phyloP scores from a whole-genome alignment of 352 stramenopile species.

The Elongisporangium anandrum region DNA sequence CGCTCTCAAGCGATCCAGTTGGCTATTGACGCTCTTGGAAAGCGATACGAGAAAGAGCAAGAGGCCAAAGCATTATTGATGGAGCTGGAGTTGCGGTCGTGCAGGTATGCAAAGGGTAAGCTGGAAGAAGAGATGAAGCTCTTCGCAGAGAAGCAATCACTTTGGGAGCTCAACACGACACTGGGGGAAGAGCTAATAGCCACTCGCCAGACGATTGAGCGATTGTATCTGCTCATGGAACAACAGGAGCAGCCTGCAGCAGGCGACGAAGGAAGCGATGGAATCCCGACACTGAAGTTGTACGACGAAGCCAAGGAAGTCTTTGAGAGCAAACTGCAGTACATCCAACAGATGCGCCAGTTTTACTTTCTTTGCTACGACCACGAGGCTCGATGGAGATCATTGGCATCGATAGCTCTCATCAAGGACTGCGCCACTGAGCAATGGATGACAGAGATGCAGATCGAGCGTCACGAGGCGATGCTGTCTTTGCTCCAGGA shows the following conservation, averaged over 20 bases:
- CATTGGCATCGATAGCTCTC: constrained; percentile 32
- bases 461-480: constrained; percentile 49
- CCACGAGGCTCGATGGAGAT: constrained; percentile 57
- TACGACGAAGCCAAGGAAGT: constrained; percentile 31
- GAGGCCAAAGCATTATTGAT: constrained; percentile 36
- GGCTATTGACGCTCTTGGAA: neutral
- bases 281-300: constrained; percentile 11
- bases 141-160: constrained; percentile 52
- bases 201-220: constrained; percentile 34
- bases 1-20: constrained; percentile 16
- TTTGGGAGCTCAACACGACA: constrained; percentile 50
- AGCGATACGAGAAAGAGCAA: constrained; percentile 27
- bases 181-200: constrained; percentile 38
- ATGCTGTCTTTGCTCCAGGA: constrained; percentile 35
- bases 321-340: constrained; percentile 49
- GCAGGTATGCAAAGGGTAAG: constrained; percentile 34
- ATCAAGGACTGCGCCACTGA: constrained; percentile 58
- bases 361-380: constrained; percentile 66
- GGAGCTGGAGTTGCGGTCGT: constrained; percentile 38
- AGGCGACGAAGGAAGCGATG: constrained; percentile 3
- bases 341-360: constrained; percentile 38
- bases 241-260: neutral
- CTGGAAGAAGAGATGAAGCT: constrained; percentile 53
- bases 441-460: constrained; percentile 65
- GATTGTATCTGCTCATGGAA: constrained; percentile 31